Conservation (phyloP, 768 basidiomycete genomes). For the Mycena polygramma region DNA sequence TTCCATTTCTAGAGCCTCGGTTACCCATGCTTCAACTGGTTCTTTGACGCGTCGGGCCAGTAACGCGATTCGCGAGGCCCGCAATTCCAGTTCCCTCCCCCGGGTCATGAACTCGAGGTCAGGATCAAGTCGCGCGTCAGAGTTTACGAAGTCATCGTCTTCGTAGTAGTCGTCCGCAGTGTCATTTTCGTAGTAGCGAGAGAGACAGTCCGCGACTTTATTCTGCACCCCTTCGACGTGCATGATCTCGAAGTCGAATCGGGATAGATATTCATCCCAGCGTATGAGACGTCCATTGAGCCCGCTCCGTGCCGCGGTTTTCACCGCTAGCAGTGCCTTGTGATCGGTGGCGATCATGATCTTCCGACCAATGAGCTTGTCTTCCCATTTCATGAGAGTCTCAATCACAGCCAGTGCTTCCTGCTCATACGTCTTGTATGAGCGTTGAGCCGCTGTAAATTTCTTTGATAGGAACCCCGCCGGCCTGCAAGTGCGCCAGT, state of each 20-base stretch:
- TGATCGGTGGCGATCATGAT: constrained; percentile 1
- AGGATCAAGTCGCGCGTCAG: not conserved
- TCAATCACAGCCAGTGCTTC: too few relatives aligned
- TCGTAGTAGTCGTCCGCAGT: not conserved
- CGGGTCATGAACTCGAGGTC: not conserved
- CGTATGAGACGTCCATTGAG: not conserved
- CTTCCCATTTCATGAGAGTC: too few relatives aligned
- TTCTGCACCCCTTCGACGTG: not conserved
- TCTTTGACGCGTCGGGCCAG: not conserved
- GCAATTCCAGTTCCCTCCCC: not conserved
- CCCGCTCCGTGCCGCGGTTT: not conserved
- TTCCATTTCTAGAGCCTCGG: not conserved
- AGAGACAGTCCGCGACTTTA: not conserved
- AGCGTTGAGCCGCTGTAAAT: too few relatives aligned
- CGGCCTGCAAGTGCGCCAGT: too few relatives aligned
- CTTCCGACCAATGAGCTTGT: too few relatives aligned
- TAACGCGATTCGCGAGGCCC: rapidly evolving
- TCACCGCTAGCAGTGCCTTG: not conserved
- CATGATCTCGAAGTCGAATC: not conserved
- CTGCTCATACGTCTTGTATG: too few relatives aligned
- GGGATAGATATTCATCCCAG: constrained; percentile 20
- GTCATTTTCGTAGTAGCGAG: not conserved
- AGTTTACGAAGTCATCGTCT: not conserved
- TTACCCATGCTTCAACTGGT: not conserved
- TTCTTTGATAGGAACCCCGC: too few relatives aligned